A percentile compares a stretch with the other conserved stretches of the same genome.
Conservation (phyloP, 1,284 basidiomycete species). For the Marasmius sp. region DNA sequence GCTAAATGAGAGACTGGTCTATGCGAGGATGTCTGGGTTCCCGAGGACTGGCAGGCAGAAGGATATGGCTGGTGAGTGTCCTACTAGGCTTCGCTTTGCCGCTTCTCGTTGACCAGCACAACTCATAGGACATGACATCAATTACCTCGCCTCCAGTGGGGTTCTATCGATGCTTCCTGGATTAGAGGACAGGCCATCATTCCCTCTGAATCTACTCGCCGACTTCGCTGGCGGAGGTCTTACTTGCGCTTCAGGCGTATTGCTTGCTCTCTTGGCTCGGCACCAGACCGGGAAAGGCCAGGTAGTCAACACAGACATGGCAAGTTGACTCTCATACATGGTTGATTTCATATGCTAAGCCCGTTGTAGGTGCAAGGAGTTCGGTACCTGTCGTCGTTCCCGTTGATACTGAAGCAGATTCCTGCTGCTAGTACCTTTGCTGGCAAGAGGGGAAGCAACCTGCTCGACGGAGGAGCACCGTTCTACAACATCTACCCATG, state of each 20-base stretch:
- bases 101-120: background rate
- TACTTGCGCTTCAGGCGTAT: slow-evolving; percentile 71
- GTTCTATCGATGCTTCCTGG: slow-evolving; percentile 78
- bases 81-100: slow-evolving; percentile 12
- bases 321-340: slow-evolving; percentile 24
- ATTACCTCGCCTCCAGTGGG: slow-evolving; percentile 83
- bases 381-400: slow-evolving; percentile 74
- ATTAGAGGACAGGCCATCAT: slow-evolving; percentile 58
- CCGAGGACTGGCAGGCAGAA: slow-evolving; percentile 60
- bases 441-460: slow-evolving; percentile 56
- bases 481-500: slow-evolving; percentile 79
- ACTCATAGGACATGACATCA: slow-evolving; percentile 74
- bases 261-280: slow-evolving; percentile 75
- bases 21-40: slow-evolving; percentile 70
- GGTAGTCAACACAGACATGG: slow-evolving; percentile 80
- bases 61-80: slow-evolving; percentile 61
- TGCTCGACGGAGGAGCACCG: slow-evolving; percentile 78
- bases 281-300: slow-evolving; percentile 66
- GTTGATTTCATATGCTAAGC: background rate
- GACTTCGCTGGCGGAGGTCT: slow-evolving; percentile 85
- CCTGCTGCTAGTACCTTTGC: slow-evolving; percentile 37
- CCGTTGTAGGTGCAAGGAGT: slow-evolving; percentile 69
- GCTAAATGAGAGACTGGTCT: slow-evolving; percentile 59
- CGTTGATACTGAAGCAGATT: slow-evolving; percentile 52
- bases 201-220: slow-evolving; percentile 76